phyloP scores from a whole-genome alignment of 1,284 basidiomycete genomes.

The Termitomyces sp. region DNA sequence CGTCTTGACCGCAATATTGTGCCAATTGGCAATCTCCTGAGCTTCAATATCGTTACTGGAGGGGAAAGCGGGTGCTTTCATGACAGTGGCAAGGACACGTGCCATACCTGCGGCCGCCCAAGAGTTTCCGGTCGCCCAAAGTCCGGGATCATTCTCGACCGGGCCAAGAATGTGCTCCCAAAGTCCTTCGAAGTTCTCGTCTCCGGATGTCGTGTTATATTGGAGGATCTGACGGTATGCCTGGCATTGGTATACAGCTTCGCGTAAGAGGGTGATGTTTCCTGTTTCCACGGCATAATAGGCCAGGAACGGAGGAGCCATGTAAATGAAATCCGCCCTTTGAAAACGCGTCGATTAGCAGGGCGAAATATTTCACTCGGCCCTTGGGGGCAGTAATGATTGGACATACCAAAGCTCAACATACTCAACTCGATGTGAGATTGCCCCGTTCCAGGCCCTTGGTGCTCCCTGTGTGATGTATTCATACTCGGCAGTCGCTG shows the following conservation, averaged over 20 bases:
- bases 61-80: slow-evolving; percentile 28
- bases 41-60: not conserved
- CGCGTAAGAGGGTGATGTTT: slow-evolving; percentile 36
- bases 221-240: slow-evolving; percentile 40
- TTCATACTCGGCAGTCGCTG: slow-evolving; percentile 31
- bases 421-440: slow-evolving; percentile 54
- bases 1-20: slow-evolving; percentile 22
- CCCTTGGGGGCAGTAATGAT: not conserved
- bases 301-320: slow-evolving; percentile 78
- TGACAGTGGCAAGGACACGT: slow-evolving; percentile 26
- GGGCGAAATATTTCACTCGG: not conserved
- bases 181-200: slow-evolving; percentile 22
- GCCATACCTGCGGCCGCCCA: slow-evolving; percentile 70
- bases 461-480: slow-evolving; percentile 60
- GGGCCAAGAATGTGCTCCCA: slow-evolving; percentile 47
- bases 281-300: slow-evolving; percentile 54
- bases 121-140: slow-evolving; percentile 46
- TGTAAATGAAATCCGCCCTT: slow-evolving; percentile 61
- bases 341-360: slow-evolving; percentile 1
- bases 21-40: slow-evolving; percentile 21
- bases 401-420: slow-evolving; percentile 46
- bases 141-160: slow-evolving; percentile 35
- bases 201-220: slow-evolving; percentile 27
- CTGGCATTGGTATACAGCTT: slow-evolving; percentile 42
- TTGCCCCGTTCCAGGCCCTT: slow-evolving; percentile 51